These are phyloP conservation scores for Microcera coccophila DNA, from an alignment of 2,329 filamentous ascomycete species.

Conservation along the genomic window DNA sequence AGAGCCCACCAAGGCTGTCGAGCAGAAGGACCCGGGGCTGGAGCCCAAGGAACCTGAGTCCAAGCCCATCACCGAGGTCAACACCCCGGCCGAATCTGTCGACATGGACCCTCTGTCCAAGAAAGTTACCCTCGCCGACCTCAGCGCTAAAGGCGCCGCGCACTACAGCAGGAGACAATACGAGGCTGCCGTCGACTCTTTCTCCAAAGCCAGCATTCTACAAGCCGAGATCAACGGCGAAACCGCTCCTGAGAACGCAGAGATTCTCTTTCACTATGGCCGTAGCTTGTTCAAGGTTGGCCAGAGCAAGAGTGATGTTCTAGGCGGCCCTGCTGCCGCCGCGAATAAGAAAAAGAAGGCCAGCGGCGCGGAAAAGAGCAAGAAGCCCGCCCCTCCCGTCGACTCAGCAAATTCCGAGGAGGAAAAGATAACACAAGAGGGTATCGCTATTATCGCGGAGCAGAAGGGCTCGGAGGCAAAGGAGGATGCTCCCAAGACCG, in stretches of 20 bases:
- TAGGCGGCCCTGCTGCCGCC: constrained; percentile 72
- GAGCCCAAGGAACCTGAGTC: constrained; percentile 12
- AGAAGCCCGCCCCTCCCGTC: constrained; percentile 39
- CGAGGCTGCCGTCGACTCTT: constrained; percentile 78
- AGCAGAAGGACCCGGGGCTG: background rate
- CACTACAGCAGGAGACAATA: constrained; percentile 90
- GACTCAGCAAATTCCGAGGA: constrained; percentile 37
- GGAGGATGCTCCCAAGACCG: constrained; percentile 34
- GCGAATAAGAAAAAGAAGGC: constrained; percentile 44
- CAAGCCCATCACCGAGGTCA: constrained; percentile 14
- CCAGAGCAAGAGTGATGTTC: constrained; percentile 88
- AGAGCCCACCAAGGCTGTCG: constrained; percentile 2
- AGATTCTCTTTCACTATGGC: constrained; percentile 91
- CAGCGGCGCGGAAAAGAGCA: constrained; percentile 29
- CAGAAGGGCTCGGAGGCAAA: constrained; percentile 41
- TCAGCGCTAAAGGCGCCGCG: constrained; percentile 75
- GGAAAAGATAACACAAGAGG: constrained; percentile 45
- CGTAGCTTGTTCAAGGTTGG: constrained; percentile 91
- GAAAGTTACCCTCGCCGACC: constrained; percentile 68
- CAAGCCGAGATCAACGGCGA: constrained; percentile 92
- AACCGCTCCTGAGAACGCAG: constrained; percentile 83
- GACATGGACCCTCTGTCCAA: constrained; percentile 46
- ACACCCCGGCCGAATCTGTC: constrained; percentile 7
- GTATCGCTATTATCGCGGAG: constrained; percentile 41
- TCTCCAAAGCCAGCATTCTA: constrained; percentile 81